Conservation (phyloP, 2,329 filamentous ascomycete genomes). For the Cladosporium sp. region DNA sequence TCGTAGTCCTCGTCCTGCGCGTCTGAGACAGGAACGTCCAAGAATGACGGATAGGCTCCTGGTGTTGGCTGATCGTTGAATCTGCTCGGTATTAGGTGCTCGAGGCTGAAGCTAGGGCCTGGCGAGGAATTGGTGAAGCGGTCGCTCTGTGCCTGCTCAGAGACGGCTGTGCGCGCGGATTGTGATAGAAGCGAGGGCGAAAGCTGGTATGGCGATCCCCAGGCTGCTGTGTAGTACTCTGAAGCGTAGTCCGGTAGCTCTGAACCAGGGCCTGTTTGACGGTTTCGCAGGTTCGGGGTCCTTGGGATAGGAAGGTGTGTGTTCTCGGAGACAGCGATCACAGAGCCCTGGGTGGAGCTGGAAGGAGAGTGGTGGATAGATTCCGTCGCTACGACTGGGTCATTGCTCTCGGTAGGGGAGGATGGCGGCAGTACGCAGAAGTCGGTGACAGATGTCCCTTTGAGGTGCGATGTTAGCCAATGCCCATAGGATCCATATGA, state of each 20-base stretch:
- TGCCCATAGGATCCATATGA: not conserved
- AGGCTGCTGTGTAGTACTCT: conserved; percentile 68
- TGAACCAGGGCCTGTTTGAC: conserved; percentile 10
- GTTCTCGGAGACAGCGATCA: not conserved
- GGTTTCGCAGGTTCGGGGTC: conserved; percentile 6
- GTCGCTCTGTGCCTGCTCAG: conserved; percentile 32
- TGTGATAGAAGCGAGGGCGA: conserved; percentile 49
- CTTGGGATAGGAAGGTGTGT: conserved; percentile 13
- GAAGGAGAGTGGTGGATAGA: conserved; percentile 9
- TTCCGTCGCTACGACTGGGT: conserved; percentile 14
- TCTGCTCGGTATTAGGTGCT: conserved; percentile 37
- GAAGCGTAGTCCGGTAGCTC: conserved; percentile 30
- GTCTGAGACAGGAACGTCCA: conserved; percentile 19
- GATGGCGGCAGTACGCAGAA: conserved; percentile 1
- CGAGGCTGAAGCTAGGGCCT: conserved; percentile 35
- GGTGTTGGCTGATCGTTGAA: conserved; percentile 27
- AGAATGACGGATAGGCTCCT: conserved; percentile 20
- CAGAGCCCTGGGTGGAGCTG: not conserved
- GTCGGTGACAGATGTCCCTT: conserved; percentile 4
- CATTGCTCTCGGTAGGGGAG: conserved; percentile 14
- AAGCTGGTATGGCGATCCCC: conserved; percentile 85
- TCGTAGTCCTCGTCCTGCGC: conserved; percentile 25
- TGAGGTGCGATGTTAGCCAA: not conserved
- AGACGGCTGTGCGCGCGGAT: conserved; percentile 35
- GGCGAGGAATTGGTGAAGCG: conserved; percentile 34